A percentile compares a stretch with the other conserved stretches of the same genome.
phyloP scores from a whole-genome alignment of 805 yeast genomes.

The Candida ficus region DNA sequence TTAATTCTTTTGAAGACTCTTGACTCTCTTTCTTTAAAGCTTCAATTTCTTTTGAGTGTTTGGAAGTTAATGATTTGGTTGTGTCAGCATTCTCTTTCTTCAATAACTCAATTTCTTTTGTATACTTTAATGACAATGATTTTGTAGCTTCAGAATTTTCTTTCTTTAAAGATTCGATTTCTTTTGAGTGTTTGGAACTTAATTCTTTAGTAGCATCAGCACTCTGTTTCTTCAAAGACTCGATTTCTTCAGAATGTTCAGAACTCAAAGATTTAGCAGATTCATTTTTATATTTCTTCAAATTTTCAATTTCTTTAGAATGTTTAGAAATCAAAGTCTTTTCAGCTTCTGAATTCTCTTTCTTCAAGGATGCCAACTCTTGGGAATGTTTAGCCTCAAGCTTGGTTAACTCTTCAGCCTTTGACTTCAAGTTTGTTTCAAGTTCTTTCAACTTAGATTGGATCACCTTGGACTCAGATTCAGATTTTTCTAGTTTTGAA shows the following conservation, averaged over 20 bases:
- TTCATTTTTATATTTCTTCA: too few species aligned
- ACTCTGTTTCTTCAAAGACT: background rate
- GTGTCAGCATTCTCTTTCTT: too few species aligned
- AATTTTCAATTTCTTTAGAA: too few species aligned
- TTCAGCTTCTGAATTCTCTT: too few species aligned
- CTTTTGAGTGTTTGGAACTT: background rate
- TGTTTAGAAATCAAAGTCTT: too few species aligned
- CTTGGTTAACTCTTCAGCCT: background rate
- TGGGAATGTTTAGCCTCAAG: too few species aligned
- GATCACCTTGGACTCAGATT: constrained; percentile 4
- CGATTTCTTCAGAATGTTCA: background rate
- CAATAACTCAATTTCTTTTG: background rate
- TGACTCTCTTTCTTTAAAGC: background rate
- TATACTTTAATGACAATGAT: background rate
- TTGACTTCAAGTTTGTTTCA: background rate
- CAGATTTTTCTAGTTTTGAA: background rate
- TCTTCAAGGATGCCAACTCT: too few species aligned
- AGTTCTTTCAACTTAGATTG: background rate
- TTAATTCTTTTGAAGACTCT: background rate
- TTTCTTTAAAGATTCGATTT: background rate
- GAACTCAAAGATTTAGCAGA: background rate
- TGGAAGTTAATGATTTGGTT: background rate
- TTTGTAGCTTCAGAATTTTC: background rate
- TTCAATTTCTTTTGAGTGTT: background rate
- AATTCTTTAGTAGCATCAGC: background rate